Percentiles rank a stretch among this genome's conserved stretches.
phyloP scores from a whole-genome alignment of 2,329 filamentous ascomycete genomes.

The Colletotrichum tamarilloi region DNA sequence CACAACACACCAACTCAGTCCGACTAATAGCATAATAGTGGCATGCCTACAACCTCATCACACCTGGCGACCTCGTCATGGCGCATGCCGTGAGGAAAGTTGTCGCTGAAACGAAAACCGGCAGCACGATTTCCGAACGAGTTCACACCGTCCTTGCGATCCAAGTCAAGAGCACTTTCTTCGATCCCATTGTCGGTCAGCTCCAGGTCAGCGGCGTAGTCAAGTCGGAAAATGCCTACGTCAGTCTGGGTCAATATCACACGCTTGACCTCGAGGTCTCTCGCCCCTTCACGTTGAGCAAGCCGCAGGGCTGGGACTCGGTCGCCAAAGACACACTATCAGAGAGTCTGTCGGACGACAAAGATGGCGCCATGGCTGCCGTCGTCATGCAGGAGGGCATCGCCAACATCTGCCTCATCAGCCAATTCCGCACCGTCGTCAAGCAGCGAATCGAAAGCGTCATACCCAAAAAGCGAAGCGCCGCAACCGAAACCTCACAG shows the following conservation, averaged over 20 bases:
- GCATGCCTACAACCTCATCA: constrained; percentile 72
- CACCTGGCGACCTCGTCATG: constrained; percentile 62
- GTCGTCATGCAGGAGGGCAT: constrained; percentile 93
- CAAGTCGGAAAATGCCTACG: constrained; percentile 62
- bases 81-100: constrained; percentile 69
- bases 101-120: constrained; percentile 56
- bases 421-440: constrained; percentile 81
- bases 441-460: constrained; percentile 76
- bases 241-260: constrained; percentile 66
- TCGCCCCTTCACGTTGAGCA: constrained; percentile 88
- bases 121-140: constrained; percentile 59
- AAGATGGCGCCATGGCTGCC: constrained; percentile 85
- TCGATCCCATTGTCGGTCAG: constrained; percentile 65
- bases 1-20: background rate
- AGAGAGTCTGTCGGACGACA: constrained; percentile 82
- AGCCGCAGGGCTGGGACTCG: constrained; percentile 85
- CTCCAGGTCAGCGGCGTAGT: constrained; percentile 68
- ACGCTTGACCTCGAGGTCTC: constrained; percentile 86
- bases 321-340: constrained; percentile 82
- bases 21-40: constrained; percentile 50
- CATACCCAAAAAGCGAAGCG: constrained; percentile 75
- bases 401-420: constrained; percentile 86
- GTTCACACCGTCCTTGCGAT: constrained; percentile 70
- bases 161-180: constrained; percentile 67
- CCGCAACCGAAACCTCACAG: constrained; percentile 74